Conservation (phyloP, 1,284 basidiomycete species). For the Singerocomus rubriflavus region DNA sequence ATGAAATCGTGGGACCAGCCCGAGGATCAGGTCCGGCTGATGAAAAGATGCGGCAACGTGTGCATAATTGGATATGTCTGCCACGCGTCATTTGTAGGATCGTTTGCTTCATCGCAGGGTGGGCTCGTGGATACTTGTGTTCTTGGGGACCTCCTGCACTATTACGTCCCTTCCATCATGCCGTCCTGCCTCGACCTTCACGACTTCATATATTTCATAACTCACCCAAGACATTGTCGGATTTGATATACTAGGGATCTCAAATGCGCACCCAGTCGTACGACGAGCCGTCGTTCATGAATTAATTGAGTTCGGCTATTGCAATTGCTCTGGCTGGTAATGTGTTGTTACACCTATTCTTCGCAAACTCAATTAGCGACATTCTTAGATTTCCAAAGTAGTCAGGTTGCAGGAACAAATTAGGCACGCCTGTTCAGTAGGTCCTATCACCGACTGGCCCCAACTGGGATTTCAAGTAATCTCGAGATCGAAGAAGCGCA, state of each 20-base stretch:
- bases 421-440: constrained; percentile 29
- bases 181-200: constrained; percentile 25
- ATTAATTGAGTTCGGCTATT: constrained; percentile 38
- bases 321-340: constrained; percentile 28
- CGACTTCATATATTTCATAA: constrained; percentile 32
- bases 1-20: constrained; percentile 34
- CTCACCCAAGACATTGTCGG: constrained; percentile 28
- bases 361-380: constrained; percentile 34
- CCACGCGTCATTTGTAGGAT: constrained; percentile 26
- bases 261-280: constrained; percentile 25
- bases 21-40: constrained; percentile 34
- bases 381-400: constrained; percentile 28
- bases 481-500: constrained; percentile 22
- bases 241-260: constrained; percentile 34
- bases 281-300: constrained; percentile 27
- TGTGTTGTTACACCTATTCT: constrained; percentile 28
- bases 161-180: constrained; percentile 32
- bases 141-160: constrained; percentile 26
- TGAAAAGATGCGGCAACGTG: constrained; percentile 26
- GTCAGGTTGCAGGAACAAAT: constrained; percentile 27
- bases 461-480: constrained; percentile 24
- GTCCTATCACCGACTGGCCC: constrained; percentile 34
- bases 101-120: constrained; percentile 25
- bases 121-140: constrained; percentile 17
- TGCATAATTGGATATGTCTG: constrained; percentile 22